A percentile compares a stretch with the other conserved stretches of the same genome.
These are phyloP conservation scores for Garcia nutans DNA, from an alignment of 345 rosid species.

Conservation along the genomic window DNA sequence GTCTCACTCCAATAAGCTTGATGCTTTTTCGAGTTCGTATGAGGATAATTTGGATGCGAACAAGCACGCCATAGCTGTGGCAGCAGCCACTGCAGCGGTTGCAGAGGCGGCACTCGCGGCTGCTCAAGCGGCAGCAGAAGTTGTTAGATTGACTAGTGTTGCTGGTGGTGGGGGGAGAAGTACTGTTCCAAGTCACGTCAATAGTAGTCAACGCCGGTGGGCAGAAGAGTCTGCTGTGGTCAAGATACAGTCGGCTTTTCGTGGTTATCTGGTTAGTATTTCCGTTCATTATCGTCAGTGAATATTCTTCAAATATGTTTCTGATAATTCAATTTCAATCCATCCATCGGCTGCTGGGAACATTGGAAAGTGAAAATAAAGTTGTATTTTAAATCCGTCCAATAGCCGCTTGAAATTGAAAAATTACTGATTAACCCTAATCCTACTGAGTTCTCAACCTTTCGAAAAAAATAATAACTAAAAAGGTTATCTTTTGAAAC, in stretches of 20 bases:
- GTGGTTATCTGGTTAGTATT: constrained; percentile 35
- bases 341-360: neutral
- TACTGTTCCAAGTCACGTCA: neutral
- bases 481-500: neutral
- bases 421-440: neutral
- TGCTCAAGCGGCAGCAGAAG: constrained; percentile 36
- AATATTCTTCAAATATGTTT: neutral
- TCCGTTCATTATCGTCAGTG: neutral
- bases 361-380: neutral
- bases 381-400: neutral
- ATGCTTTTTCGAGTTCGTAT: constrained; percentile 5
- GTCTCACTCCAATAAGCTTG: constrained; percentile 16
- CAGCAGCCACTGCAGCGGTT: constrained; percentile 38
- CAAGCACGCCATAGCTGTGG: constrained; percentile 35
- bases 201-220: constrained; percentile 10
- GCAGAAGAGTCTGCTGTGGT: constrained; percentile 19
- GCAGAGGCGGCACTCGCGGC: constrained; percentile 39
- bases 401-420: neutral
- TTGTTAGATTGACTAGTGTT: constrained; percentile 30
- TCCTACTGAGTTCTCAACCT: too few species aligned
- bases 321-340: neutral
- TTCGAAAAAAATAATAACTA: neutral
- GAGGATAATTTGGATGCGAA: constrained; percentile 33
- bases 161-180: neutral
- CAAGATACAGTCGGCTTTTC: constrained; percentile 35